A percentile compares a stretch with the other conserved stretches of the same genome.
phyloP scores from a whole-genome alignment of 2,329 filamentous ascomycete species.

The Pseudogymnoascus sp. region DNA sequence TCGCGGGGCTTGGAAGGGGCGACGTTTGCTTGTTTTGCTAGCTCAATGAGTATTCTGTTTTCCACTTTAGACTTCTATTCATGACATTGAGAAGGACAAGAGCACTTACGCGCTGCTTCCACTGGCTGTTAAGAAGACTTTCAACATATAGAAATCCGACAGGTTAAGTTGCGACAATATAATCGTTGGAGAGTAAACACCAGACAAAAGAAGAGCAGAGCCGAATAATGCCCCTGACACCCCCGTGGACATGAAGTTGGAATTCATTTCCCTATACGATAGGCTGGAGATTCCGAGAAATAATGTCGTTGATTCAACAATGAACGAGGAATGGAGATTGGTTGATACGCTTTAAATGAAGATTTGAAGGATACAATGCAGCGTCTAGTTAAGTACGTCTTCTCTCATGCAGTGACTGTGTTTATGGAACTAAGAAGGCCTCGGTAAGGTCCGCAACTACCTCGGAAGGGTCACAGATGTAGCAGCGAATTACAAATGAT shows the following conservation, averaged over 20 bases:
- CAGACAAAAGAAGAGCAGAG: conserved; percentile 49
- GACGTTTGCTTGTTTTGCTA: conserved; percentile 34
- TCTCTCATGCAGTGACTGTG: too few species aligned
- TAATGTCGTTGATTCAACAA: too few species aligned
- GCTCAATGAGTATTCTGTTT: conserved; percentile 37
- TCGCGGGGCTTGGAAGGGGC: conserved; percentile 36
- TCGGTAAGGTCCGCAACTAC: too few species aligned
- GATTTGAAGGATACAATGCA: too few species aligned
- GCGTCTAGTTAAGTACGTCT: too few species aligned
- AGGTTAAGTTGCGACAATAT: conserved; percentile 53
- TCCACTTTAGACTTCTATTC: conserved; percentile 9
- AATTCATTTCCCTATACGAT: background rate
- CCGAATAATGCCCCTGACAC: conserved; percentile 51
- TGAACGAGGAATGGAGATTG: too few species aligned
- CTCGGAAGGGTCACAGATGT: too few species aligned
- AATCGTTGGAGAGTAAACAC: conserved; percentile 50
- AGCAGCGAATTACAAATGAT: too few species aligned
- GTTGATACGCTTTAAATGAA: too few species aligned
- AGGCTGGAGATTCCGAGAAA: too few species aligned
- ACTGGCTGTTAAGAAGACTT: conserved; percentile 54
- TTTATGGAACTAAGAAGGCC: too few species aligned
- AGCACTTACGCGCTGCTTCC: conserved; percentile 50
- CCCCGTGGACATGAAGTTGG: conserved; percentile 24
- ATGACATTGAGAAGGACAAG: conserved; percentile 9
- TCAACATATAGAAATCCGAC: conserved; percentile 55